Evolutionary conservation across 2,329 filamentous ascomycete species (phyloP), one percentile per base, ranked within the genome.

Genomic region (Diatrype stigma): DNA sequence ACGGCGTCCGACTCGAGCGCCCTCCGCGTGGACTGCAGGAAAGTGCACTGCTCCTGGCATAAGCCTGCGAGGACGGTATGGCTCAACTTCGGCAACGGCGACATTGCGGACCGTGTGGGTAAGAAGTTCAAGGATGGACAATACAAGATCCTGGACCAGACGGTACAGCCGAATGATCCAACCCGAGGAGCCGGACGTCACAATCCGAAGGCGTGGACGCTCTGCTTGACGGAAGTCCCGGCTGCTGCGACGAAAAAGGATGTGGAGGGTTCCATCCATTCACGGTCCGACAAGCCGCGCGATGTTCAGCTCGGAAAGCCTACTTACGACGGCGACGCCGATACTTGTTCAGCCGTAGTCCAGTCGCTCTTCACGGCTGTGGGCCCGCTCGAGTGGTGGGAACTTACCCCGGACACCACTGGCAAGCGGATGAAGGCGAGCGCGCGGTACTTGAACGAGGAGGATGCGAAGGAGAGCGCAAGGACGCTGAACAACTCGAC

Each of bases 381-480:
- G 8, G 72, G 71, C 0, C 59, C 63, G 0, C 47, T 75, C 2
- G 68, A 72, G 52, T 62, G 56, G 47, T 72, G 68, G 65, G 62
- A 67, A 21, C 52, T 63, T 4, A 58, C 52, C 1, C 49, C 48
- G 1, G 55, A 59, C 6, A 42, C 52, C 3, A 48, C 54, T 0
- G 63, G 63, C 2, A 73, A 69, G 49, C 63, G 72, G 2, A 51
- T 70, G 17, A 73, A 73, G 53, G 73, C 67, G 0, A 65, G 61
- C 14, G 73, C 69, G 1, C 59, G 61, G 2, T 79, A 76, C 42
- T 19, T 59, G 3, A 57, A 70, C 1, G 70, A 73, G 46, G 59
- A 59, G 0, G 64, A 73, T 37, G 74, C 74, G 0, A 56, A 56
- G 40, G 55, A 66, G 10, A 73, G 70, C 0, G 64, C 58, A 2